Conservation (phyloP, 1,139 yeast genomes). For the Yamadazyma siamensis region DNA sequence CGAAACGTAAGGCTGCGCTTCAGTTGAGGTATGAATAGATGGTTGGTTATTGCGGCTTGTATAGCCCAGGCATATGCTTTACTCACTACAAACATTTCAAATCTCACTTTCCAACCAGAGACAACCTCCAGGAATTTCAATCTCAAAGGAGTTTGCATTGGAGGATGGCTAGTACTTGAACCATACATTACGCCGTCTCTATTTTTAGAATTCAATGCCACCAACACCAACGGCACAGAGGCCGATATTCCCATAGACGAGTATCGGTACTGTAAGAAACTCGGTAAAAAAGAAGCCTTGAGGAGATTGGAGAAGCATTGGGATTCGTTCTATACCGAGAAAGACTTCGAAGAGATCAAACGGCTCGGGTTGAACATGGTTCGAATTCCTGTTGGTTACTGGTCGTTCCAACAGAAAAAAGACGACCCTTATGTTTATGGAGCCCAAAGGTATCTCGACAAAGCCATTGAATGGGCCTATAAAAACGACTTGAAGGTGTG, state of each 20-base stretch:
- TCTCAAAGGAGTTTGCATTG: conserved; percentile 74
- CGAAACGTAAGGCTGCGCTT: no score
- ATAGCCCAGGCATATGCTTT: no score
- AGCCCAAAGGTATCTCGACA: conserved; percentile 68
- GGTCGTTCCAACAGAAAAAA: conserved; percentile 73
- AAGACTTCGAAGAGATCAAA: conserved; percentile 63
- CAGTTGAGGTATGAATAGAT: no score
- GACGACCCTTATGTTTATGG: conserved; percentile 89
- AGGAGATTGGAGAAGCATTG: conserved; percentile 65
- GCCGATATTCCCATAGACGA: conserved; percentile 76
- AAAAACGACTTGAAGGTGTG: conserved; percentile 67
- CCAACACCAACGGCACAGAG: conserved; percentile 23
- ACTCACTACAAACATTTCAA: background rate
- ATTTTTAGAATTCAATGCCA: conserved; percentile 46
- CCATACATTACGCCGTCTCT: conserved; percentile 82
- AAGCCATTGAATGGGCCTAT: conserved; percentile 75
- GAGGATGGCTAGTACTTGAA: conserved; percentile 91
- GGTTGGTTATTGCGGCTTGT: no score
- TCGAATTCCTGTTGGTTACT: conserved; percentile 91
- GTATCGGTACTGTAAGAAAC: conserved; percentile 60
- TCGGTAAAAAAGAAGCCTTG: conserved; percentile 62
- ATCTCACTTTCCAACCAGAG: conserved; percentile 5
- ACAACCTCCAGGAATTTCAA: conserved; percentile 12
- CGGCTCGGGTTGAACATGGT: conserved; percentile 76
- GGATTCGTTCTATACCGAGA: conserved; percentile 72